phyloP scores from a whole-genome alignment of 192 early-diverging fungal species.

The Backusella australiensis region DNA sequence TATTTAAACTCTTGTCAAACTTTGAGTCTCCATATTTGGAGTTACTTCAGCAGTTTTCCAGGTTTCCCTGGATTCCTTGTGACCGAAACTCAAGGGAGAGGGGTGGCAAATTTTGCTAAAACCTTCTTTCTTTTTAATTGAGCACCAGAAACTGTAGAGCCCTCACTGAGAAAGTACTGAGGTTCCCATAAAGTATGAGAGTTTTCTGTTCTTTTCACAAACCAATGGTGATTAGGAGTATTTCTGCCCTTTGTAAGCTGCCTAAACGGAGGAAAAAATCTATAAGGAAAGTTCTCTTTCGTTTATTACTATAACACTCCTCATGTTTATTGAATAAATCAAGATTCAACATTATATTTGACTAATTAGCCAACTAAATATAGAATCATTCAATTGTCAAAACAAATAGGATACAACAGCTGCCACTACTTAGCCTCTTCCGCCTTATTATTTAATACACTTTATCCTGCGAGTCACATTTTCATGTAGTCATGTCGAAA shows the following conservation, averaged over 20 bases:
- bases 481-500: not conserved
- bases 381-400: not conserved
- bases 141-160: not conserved
- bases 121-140: not conserved
- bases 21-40: not conserved
- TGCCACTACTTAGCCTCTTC: too few species aligned
- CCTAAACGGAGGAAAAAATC: not conserved
- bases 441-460: too few species aligned
- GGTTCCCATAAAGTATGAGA: not conserved
- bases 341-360: not conserved
- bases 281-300: not conserved
- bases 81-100: not conserved
- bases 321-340: constrained; percentile 4
- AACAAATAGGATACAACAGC: not conserved
- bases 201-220: not conserved
- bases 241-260: not conserved
- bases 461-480: not conserved
- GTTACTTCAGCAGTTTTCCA: constrained; percentile 4
- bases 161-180: not conserved
- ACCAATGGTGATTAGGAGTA: not conserved
- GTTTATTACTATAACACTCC: not conserved
- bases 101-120: not conserved
- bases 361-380: not conserved
- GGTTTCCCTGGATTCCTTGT: not conserved
- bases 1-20: not conserved